Evolutionary conservation across 2,329 filamentous ascomycete genomes (phyloP).

Genomic region (Fusarium sp.): DNA sequence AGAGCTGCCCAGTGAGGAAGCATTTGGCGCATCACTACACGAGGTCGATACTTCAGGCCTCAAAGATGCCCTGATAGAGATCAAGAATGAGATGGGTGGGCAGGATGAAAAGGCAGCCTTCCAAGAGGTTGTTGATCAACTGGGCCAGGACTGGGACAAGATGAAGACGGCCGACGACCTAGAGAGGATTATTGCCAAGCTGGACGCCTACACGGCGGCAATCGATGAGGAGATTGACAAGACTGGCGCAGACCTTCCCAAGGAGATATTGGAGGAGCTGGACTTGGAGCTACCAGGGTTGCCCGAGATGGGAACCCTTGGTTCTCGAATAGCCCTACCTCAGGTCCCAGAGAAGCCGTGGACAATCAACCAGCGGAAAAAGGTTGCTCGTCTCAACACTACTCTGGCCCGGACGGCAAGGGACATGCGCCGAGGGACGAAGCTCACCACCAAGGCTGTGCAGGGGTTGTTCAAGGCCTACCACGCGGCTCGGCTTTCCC

Average conservation of each 20-base stretch:
- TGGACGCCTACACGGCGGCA: conserved; percentile 51
- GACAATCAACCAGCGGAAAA: conserved; percentile 53
- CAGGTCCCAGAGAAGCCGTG: conserved; percentile 53
- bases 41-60: conserved; percentile 51
- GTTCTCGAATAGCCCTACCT: conserved; percentile 43
- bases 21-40: conserved; percentile 55
- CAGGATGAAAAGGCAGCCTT: conserved; percentile 51
- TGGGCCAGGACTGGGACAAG: conserved; percentile 48
- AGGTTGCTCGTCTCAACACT: conserved; percentile 53
- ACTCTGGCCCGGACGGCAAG: conserved; percentile 45
- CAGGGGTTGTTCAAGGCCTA: conserved; percentile 63
- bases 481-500: conserved; percentile 56
- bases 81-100: conserved; percentile 53
- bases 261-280: conserved; percentile 49
- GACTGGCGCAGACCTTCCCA: conserved; percentile 47
- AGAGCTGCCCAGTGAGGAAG: conserved; percentile 54
- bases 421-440: conserved; percentile 44
- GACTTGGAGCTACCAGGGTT: conserved; percentile 45
- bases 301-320: conserved; percentile 39
- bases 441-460: conserved; percentile 51
- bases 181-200: conserved; percentile 49
- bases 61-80: conserved; percentile 50
- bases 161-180: conserved; percentile 50
- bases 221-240: conserved; percentile 52
- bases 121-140: conserved; percentile 49